Evolutionary conservation across 805 yeast species (phyloP).

Genomic region (Yarrowia deformans): DNA sequence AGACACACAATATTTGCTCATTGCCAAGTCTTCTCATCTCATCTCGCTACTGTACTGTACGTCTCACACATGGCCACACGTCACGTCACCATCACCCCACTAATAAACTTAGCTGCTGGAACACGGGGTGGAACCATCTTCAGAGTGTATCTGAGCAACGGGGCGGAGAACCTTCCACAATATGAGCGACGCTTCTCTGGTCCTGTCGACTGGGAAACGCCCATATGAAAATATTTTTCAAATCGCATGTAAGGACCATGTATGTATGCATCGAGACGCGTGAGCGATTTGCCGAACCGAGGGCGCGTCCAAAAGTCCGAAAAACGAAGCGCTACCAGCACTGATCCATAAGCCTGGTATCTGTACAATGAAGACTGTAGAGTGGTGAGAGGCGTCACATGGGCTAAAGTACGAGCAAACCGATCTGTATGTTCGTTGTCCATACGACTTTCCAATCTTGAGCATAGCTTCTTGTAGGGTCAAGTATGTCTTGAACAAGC

Average conservation of each 20-base stretch:
- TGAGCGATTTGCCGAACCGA: not conserved
- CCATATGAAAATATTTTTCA: not conserved
- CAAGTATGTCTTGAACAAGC: no score
- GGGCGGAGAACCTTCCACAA: not conserved
- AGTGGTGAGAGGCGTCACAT: no score
- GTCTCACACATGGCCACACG: conserved; percentile 1
- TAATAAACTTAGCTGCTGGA: conserved; percentile 6
- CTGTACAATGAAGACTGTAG: no score
- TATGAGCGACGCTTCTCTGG: no score
- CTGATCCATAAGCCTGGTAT: no score
- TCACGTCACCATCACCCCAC: conserved; percentile 22
- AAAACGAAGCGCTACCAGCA: no score
- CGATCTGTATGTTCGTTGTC: no score
- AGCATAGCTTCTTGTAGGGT: no score
- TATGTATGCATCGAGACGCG: conserved; percentile 9
- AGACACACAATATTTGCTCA: conserved; percentile 11
- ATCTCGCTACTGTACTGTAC: conserved; percentile 31
- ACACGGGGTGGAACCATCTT: conserved; percentile 25
- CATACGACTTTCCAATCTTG: no score
- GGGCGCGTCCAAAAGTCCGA: no score
- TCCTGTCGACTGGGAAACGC: no score
- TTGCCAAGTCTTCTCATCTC: conserved; percentile 6
- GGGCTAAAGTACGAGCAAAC: no score
- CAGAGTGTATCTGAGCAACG: conserved; percentile 9
- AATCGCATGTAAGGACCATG: not conserved